phyloP scores from a whole-genome alignment of 768 basidiomycete genomes.

The Pleurotus giganteus region DNA sequence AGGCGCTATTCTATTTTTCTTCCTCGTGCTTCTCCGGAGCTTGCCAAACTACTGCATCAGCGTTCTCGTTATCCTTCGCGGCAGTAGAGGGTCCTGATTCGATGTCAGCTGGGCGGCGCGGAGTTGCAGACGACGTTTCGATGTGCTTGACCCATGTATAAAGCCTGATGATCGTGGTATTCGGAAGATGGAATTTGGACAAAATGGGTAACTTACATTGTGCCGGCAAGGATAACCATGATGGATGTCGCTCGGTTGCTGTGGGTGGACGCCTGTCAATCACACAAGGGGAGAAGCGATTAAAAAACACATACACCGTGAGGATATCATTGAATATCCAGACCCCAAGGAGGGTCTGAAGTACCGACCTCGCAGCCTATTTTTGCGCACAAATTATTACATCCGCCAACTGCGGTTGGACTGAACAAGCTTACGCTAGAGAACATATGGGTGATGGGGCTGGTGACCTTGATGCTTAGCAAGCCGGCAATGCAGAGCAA shows the following conservation, averaged over 20 bases:
- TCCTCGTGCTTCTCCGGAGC: slow-evolving; percentile 24
- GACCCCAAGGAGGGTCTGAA: slow-evolving; percentile 81
- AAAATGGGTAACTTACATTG: slow-evolving; percentile 45
- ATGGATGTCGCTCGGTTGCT: slow-evolving; percentile 68
- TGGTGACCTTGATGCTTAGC: slow-evolving; percentile 79
- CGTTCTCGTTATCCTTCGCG: background rate
- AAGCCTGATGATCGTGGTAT: slow-evolving; percentile 29
- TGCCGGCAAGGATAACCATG: slow-evolving; percentile 63
- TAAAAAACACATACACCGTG: slow-evolving; percentile 51
- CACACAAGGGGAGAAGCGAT: background rate
- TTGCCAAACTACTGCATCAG: slow-evolving; percentile 23
- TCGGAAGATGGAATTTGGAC: background rate
- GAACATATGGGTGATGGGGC: slow-evolving; percentile 86
- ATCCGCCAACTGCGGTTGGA: slow-evolving; percentile 9
- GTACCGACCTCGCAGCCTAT: slow-evolving; percentile 77
- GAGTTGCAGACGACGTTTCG: slow-evolving; percentile 24
- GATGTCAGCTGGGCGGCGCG: slow-evolving; percentile 34
- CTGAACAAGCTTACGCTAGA: slow-evolving; percentile 53
- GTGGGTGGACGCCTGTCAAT: slow-evolving; percentile 6
- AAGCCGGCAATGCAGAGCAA: slow-evolving; percentile 76
- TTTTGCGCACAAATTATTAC: slow-evolving; percentile 12
- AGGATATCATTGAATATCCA: slow-evolving; percentile 75
- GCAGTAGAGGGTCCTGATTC: slow-evolving; percentile 25
- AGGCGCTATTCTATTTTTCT: slow-evolving; percentile 10
- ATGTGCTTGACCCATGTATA: slow-evolving; percentile 50